Evolutionary conservation across 352 stramenopile genomes (phyloP).

Genomic region (Phytophthora capsici): DNA sequence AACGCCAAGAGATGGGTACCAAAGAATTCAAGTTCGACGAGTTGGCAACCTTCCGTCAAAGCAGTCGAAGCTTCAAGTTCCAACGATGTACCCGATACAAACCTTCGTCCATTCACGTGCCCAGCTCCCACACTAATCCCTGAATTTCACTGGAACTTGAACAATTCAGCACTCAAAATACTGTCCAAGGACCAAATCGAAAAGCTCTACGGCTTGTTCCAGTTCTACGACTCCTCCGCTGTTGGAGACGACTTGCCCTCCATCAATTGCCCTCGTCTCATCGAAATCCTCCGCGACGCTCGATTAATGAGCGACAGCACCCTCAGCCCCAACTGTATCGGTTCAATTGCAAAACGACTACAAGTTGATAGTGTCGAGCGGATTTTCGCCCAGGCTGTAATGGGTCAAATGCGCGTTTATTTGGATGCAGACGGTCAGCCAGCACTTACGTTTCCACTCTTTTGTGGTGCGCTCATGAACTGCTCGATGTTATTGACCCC

Average conservation of each 20-base stretch:
- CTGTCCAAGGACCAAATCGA: constrained; percentile 37
- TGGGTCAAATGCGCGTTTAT: constrained; percentile 69
- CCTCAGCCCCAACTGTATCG: no score
- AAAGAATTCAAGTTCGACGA: not conserved
- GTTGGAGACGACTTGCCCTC: constrained; percentile 50
- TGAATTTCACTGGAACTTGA: constrained; percentile 68
- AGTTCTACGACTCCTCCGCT: constrained; percentile 67
- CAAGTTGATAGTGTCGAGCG: constrained; percentile 33
- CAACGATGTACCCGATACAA: not conserved
- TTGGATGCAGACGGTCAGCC: constrained; percentile 56
- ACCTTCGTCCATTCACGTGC: constrained; percentile 23
- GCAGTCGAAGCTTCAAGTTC: no score
- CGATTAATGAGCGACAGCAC: constrained; percentile 23
- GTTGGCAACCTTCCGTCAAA: constrained; percentile 3
- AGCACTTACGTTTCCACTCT: constrained; percentile 62
- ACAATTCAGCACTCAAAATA: constrained; percentile 39
- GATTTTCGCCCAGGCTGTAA: constrained; percentile 59
- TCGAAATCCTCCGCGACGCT: constrained; percentile 53
- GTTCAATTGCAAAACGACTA: constrained; percentile 2
- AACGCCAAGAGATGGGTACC: constrained; percentile 15
- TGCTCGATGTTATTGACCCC: constrained; percentile 48
- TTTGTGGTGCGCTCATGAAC: constrained; percentile 61
- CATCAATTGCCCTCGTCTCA: constrained; percentile 52
- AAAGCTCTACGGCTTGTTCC: constrained; percentile 57
- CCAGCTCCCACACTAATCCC: constrained; percentile 27